phyloP scores from a whole-genome alignment of 2,329 filamentous ascomycete genomes.

The Colletotrichum liaoningense region DNA sequence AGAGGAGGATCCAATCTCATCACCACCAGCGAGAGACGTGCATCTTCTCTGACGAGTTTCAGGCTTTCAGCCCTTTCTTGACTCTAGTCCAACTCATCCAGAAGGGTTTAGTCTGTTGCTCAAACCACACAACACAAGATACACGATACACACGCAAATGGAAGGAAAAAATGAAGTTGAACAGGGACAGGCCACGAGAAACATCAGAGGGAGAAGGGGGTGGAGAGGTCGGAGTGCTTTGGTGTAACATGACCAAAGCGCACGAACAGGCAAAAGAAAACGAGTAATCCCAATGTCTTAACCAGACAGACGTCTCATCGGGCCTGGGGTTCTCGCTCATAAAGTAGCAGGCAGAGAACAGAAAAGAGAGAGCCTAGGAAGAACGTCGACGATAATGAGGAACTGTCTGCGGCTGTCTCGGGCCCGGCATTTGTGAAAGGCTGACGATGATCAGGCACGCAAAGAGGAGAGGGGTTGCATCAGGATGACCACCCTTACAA shows the following conservation, averaged over 20 bases:
- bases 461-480: constrained; percentile 21
- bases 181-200: not conserved
- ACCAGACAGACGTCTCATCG: not conserved
- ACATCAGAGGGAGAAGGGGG: not conserved
- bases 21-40: constrained; percentile 9
- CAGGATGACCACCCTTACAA: not conserved
- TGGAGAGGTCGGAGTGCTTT: not conserved
- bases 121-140: not conserved
- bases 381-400: not conserved
- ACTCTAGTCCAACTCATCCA: not conserved
- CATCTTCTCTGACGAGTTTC: constrained; percentile 15
- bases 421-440: not conserved
- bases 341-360: not conserved
- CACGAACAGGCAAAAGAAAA: not conserved
- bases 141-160: not conserved
- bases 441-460: constrained; percentile 31
- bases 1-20: constrained; percentile 4
- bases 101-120: not conserved
- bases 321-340: not conserved
- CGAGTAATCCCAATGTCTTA: not conserved
- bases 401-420: not conserved
- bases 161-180: not conserved
- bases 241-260: not conserved
- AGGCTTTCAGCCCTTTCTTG: constrained; percentile 15
- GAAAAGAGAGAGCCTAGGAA: not conserved